Base-by-base conservation (phyloP, 1,139 yeast species). In the Taphrina wiesneri region DNA sequence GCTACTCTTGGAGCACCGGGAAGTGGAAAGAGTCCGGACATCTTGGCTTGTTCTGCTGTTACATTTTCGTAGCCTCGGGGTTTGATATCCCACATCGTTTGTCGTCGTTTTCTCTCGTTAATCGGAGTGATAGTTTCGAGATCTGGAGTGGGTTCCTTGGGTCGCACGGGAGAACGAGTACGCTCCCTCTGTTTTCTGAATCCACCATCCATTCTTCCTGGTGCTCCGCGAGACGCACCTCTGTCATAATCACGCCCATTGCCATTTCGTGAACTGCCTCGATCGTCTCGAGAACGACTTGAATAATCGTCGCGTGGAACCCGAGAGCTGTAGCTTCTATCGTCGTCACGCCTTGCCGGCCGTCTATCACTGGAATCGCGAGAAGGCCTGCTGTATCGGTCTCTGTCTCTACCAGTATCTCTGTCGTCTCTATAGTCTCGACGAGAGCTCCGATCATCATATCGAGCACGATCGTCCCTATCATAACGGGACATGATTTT, bases 61-160 rank as follows among this genome's bases (percentile, higher is more conserved):
- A 89, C 86, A 13, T 83, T 81, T 72, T 90, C 96, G 74, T 88
- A 89, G 0, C 92, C 96, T 56, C 80, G 78, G 0, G 96, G 92
- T 39, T 82, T 81, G 17, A 83, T 78, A 60, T 91, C 96, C 97
- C 97, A 91, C 65, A 81, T 77, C 0, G 88, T 80, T 46, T 81
- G 83, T 7, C 80, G 76, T 47, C 85, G 78, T 59, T 72, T 71
- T 15, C 84, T 72, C 62, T 80, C 75, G 66, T 82, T 79, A 21
- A 85, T 75, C 0, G 86, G 79, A 0, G 75, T 71, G 0, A 79
- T 81, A 32, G 72, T 70, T 1, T 73, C 71, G 25, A 79, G 70
- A 51, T 78, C 77, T n/a, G 67, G 67, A 1, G 64, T 67, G 11
- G 64, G 57, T 28, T 49, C 63, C 15, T 60, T 51, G 9, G 63